phyloP scores from a whole-genome alignment of 352 stramenopile species.

The Phytophthora podocarpi region DNA sequence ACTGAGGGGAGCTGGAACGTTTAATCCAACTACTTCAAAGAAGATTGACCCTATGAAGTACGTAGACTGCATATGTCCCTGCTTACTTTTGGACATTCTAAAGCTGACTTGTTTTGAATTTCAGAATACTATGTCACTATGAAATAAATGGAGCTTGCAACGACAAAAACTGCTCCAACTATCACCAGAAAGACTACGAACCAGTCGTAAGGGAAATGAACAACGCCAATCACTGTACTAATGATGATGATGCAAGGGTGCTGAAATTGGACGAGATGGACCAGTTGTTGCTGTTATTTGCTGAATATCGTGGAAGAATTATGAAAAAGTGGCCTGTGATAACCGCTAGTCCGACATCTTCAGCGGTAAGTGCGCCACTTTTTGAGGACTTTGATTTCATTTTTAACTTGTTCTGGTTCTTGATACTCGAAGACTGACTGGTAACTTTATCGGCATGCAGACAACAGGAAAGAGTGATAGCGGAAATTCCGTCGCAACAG shows the following conservation, averaged over 20 bases:
- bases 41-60: slow-evolving; percentile 67
- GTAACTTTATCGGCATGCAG: slow-evolving; percentile 16
- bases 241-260: slow-evolving; percentile 3
- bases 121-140: slow-evolving; percentile 72
- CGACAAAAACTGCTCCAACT: slow-evolving; percentile 67
- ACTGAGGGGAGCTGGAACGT: slow-evolving; percentile 16
- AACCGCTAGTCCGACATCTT: slow-evolving; percentile 6
- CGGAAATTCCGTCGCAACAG: background rate
- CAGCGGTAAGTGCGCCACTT: slow-evolving; percentile 32
- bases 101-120: slow-evolving; percentile 1
- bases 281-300: slow-evolving; percentile 47
- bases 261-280: slow-evolving; percentile 31
- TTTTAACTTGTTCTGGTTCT: no score
- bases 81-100: slow-evolving; percentile 4
- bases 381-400: no score
- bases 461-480: slow-evolving; percentile 1
- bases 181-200: slow-evolving; percentile 69
- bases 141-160: slow-evolving; percentile 82
- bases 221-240: background rate
- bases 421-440: no score
- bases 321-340: slow-evolving; percentile 56
- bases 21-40: slow-evolving; percentile 2
- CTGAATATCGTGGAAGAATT: slow-evolving; percentile 40
- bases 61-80: slow-evolving; percentile 10
- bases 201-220: background rate